These are phyloP conservation scores for Eucalyptus pauciflora DNA, from an alignment of 345 rosid genomes.

Conservation along the genomic window DNA sequence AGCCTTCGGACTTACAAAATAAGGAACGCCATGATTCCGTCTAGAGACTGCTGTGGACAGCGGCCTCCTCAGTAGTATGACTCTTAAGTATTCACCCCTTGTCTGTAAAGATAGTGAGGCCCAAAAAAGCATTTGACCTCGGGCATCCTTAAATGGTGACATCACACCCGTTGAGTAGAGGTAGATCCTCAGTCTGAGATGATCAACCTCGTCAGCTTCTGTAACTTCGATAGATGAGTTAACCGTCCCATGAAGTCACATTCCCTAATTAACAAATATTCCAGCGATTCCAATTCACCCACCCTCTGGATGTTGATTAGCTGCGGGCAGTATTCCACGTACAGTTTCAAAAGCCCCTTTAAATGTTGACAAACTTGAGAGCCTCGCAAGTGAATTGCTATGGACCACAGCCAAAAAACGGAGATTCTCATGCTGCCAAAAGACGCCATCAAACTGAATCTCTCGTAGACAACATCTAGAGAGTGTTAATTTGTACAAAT, in stretches of 20 bases:
- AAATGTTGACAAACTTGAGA: background rate
- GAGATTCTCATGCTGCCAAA: background rate
- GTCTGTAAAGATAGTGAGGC: background rate
- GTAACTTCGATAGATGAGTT: background rate
- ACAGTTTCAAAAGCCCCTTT: background rate
- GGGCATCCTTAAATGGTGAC: accelerated
- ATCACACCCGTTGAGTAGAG: accelerated
- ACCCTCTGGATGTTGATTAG: background rate
- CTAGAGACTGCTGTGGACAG: background rate
- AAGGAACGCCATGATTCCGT: too few species aligned
- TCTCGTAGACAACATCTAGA: background rate
- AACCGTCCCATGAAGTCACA: background rate
- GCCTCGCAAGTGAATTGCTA: background rate
- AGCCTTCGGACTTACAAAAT: too few species aligned
- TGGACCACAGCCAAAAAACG: background rate
- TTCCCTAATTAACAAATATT: background rate
- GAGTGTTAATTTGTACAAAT: background rate
- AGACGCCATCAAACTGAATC: background rate
- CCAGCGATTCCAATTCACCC: background rate
- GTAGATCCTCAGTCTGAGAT: background rate
- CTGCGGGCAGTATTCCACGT: accelerated
- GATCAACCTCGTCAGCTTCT: accelerated
- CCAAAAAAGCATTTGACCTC: accelerated
- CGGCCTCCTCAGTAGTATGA: accelerated
- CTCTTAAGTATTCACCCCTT: background rate